phyloP scores from a whole-genome alignment of 371 early-diverging fungal genomes.

The Zancudomyces culisetae region DNA sequence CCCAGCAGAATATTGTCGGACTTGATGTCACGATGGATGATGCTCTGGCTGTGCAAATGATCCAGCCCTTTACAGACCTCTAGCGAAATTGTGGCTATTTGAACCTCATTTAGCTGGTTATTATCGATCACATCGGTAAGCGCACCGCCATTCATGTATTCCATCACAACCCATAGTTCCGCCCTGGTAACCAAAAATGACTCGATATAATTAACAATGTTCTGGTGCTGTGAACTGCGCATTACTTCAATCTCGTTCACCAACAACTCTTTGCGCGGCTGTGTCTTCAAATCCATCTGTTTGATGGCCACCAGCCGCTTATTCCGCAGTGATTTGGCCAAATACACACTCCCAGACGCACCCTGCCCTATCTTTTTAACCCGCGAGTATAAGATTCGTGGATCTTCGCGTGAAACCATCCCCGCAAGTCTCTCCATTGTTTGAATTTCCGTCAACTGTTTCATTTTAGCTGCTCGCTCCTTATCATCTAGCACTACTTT shows the following conservation, averaged over 20 bases:
- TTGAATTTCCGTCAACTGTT: constrained; percentile 73
- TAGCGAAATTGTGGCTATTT: constrained; percentile 75
- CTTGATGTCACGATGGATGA: constrained; percentile 96
- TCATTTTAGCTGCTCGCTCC: constrained; percentile 41
- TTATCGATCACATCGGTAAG: constrained; percentile 92
- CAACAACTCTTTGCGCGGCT: constrained; percentile 84
- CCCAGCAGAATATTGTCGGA: constrained; percentile 83
- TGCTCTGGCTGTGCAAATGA: constrained; percentile 75
- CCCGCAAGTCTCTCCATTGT: constrained; percentile 57
- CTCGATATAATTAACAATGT: constrained; percentile 89
- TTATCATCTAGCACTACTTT: constrained; percentile 25
- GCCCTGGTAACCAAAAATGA: constrained; percentile 56
- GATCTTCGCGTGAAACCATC: constrained; percentile 75
- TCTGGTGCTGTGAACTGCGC: constrained; percentile 84
- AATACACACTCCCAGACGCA: constrained; percentile 90
- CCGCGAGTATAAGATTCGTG: constrained; percentile 63
- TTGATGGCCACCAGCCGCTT: constrained; percentile 81
- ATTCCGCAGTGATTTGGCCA: constrained; percentile 47
- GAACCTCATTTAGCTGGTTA: constrained; percentile 71
- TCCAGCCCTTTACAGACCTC: constrained; percentile 79
- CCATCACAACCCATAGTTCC: constrained; percentile 96
- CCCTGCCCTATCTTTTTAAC: constrained; percentile 92
- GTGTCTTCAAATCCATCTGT: constrained; percentile 83
- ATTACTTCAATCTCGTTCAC: constrained; percentile 91
- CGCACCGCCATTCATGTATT: constrained; percentile 96